A percentile compares a stretch with the other conserved stretches of the same genome.
Conservation (phyloP, 345 rosid genomes). For the Gossypium longicalyx region DNA sequence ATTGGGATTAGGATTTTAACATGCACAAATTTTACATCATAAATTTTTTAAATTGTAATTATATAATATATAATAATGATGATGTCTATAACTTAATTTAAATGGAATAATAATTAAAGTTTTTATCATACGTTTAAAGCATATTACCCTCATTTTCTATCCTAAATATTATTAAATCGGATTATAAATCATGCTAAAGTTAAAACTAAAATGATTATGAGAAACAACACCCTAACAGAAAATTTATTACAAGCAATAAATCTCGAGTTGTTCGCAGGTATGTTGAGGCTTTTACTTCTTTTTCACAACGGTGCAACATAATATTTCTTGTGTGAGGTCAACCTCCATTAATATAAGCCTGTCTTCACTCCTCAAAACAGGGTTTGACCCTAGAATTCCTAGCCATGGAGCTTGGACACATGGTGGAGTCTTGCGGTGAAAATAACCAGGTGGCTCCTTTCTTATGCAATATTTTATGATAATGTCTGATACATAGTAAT, state of each 20-base stretch:
- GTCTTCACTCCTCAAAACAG: constrained; percentile 3
- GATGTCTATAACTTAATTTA: no score
- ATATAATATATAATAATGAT: no score
- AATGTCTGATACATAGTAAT: not conserved
- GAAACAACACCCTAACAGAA: not conserved
- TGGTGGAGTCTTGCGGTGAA: not conserved
- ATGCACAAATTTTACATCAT: no score
- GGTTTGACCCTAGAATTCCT: not conserved
- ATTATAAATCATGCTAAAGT: not conserved
- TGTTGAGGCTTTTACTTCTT: not conserved
- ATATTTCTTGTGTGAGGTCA: constrained; percentile 2
- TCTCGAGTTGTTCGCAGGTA: not conserved
- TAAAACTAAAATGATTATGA: not conserved
- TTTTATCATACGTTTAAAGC: no score
- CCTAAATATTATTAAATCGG: no score
- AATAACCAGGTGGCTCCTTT: constrained; percentile 1
- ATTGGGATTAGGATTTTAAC: no score
- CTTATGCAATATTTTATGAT: not conserved
- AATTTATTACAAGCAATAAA: not conserved
- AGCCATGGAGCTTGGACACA: constrained; percentile 4
- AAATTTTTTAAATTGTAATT: no score
- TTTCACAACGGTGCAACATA: not conserved
- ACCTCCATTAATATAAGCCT: not conserved
- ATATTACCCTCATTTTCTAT: no score
- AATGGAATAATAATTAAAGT: no score